These are phyloP conservation scores for Collariella sp. DNA, from an alignment of 495 filamentous ascomycete genomes.

Conservation along the genomic window DNA sequence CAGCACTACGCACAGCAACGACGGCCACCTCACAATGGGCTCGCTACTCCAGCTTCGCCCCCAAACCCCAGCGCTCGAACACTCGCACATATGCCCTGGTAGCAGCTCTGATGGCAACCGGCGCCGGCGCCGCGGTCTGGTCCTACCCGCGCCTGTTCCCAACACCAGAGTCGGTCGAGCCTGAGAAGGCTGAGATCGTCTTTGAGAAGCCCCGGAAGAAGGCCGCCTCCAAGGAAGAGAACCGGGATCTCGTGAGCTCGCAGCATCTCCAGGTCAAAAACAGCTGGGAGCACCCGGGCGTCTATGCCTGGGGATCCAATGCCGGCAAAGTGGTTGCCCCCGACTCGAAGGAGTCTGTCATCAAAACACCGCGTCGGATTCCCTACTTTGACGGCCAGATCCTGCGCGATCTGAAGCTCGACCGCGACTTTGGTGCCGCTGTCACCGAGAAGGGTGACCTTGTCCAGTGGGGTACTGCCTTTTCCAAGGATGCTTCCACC, in stretches of 20 bases:
- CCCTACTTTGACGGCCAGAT: conserved; percentile 77
- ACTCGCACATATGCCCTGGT: conserved; percentile 18
- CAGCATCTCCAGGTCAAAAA: conserved; percentile 79
- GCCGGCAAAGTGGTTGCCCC: conserved; percentile 76
- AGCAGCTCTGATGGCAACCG: conserved; percentile 19
- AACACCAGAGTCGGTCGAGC: not conserved
- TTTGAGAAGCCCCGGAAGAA: conserved; percentile 53
- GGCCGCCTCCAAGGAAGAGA: conserved; percentile 53
- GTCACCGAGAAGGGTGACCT: conserved; percentile 83
- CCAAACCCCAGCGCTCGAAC: conserved; percentile 7
- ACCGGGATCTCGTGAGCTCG: conserved; percentile 61
- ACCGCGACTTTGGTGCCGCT: conserved; percentile 74
- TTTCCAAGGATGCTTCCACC: conserved; percentile 38
- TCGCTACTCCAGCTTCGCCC: conserved; percentile 22
- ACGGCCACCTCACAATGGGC: conserved; percentile 21
- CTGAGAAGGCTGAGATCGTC: conserved; percentile 39
- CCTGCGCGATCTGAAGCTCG: conserved; percentile 80
- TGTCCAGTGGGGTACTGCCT: conserved; percentile 83
- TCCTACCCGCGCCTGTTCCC: conserved; percentile 15
- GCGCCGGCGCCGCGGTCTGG: conserved; percentile 26
- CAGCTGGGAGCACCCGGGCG: conserved; percentile 81
- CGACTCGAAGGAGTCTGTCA: conserved; percentile 60
- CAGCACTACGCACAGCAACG: not conserved
- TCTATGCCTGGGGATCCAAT: conserved; percentile 92
- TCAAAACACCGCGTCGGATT: conserved; percentile 75